Evolutionary conservation across 805 yeast species (phyloP).

Genomic region (Ogataea angusta): DNA sequence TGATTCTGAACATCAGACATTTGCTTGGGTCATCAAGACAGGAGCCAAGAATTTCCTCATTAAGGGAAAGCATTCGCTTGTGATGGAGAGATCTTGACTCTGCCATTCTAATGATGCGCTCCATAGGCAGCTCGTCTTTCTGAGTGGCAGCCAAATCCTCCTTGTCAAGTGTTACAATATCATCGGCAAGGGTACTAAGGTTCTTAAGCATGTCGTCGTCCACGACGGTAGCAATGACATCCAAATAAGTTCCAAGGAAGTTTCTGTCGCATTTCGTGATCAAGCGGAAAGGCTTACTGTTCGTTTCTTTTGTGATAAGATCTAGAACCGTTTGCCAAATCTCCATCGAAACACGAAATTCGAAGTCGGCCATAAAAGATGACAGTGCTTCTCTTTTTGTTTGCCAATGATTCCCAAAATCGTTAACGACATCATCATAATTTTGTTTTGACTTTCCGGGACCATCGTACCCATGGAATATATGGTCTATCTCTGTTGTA

Average conservation of each 20-base stretch:
- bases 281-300: constrained; percentile 38
- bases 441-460: constrained; percentile 5
- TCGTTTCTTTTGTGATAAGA: constrained; percentile 30
- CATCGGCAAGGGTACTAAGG: constrained; percentile 20
- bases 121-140: constrained; percentile 17
- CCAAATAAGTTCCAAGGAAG: constrained; percentile 4
- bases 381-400: constrained; percentile 37
- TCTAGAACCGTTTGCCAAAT: constrained; percentile 49
- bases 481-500: constrained; percentile 63
- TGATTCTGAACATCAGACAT: constrained; percentile 37
- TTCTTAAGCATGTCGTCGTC: constrained; percentile 9
- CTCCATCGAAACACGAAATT: constrained; percentile 58
- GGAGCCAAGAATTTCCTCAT: constrained; percentile 16
- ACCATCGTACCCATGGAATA: constrained; percentile 43
- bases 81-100: constrained; percentile 13
- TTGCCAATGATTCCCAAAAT: constrained; percentile 31
- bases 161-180: constrained; percentile 16
- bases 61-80: constrained; percentile 17
- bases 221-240: constrained; percentile 20
- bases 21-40: constrained; percentile 12
- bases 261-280: constrained; percentile 18
- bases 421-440: constrained; percentile 20
- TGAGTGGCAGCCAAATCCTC: constrained; percentile 19
- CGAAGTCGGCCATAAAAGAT: constrained; percentile 57
- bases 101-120: constrained; percentile 22